Percentiles rank a stretch among this genome's conserved stretches.
phyloP scores from a whole-genome alignment of 208 protist species.

The Acanthamoeba castellanii region DNA sequence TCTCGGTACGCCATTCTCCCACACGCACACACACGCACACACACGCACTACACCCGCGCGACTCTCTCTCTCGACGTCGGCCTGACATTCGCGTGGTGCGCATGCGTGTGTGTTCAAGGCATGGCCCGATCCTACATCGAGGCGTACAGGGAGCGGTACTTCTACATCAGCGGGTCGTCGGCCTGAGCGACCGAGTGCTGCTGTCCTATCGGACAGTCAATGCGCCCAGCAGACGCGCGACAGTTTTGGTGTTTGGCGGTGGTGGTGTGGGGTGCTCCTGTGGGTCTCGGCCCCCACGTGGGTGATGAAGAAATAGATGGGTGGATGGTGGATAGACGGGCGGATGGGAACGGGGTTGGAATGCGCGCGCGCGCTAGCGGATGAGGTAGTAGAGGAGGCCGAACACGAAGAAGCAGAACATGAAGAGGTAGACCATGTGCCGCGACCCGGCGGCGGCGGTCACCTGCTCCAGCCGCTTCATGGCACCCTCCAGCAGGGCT shows the following conservation, averaged over 20 bases:
- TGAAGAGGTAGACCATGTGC: not conserved
- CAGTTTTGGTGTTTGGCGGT: no score
- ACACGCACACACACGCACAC: not conserved
- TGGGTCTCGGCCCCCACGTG: no score
- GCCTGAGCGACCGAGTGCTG: not conserved
- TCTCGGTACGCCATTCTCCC: not conserved
- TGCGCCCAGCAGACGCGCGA: no score
- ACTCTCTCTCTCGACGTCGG: no score
- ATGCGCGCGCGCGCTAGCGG: no score
- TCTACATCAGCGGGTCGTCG: not conserved
- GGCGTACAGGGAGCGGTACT: not conserved
- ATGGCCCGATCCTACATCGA: not conserved
- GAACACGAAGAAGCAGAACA: not conserved
- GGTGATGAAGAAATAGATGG: no score
- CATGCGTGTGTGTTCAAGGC: not conserved
- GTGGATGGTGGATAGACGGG: no score
- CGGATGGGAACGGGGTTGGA: no score
- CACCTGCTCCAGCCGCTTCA: not conserved
- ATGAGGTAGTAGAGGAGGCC: not conserved
- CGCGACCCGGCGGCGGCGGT: not conserved
- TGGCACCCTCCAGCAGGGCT: not conserved
- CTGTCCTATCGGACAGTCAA: no score
- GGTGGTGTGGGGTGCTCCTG: no score
- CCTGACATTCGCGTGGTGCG: not conserved
- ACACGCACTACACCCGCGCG: not conserved